Evolutionary conservation across 768 basidiomycete genomes (phyloP), one percentile per base, ranked within the genome.

Genomic region (Macrocybe gigantea): DNA sequence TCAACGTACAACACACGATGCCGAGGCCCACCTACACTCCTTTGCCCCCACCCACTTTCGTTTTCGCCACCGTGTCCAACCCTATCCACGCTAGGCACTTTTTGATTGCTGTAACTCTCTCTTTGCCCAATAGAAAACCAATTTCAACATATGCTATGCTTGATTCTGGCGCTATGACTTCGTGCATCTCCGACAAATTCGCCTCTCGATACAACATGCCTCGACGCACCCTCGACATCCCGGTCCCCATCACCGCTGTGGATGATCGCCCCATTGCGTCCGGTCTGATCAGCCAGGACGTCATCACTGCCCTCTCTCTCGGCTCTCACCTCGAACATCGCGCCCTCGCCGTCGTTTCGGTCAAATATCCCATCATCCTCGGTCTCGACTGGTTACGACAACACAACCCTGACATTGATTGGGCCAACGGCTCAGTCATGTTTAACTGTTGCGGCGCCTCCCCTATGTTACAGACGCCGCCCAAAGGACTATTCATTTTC

Each of bases 211-310:
- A 72, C 43, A 59, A 58, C n/a, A 52, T 71, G 36, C 58, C 66
- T 11, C 60, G 59, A n/a, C 49, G 56, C 49, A 38, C 49, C 3
- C 65, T 65, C 56, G 48, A 60, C 33, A 47, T 51, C n/a, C 67
- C 69, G 8, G 48, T 66, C 44, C 66, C 70, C 31, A 64, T 72
- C 33, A 57, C 62, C 32, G 61, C 66, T 2, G 61, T 71, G 22
- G 67, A 72, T 47, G 55, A 71, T 50, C 56, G 62, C 38, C 70
- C 67, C 11, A 64, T 72, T 33, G 58, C 65, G 14, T 70, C 66
- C 42, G 73, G 73, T 3, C 54, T 69, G 9, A 59, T 73, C 38
- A 70, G 67, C 40, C 65, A 70, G 31, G 64, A 70, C 45, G 55
- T 71, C 29, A 49, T 71, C 5, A 49, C 64, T 12, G 36, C 54